Percentiles rank a stretch among this genome's conserved stretches.
Conservation (phyloP, 495 filamentous ascomycete genomes). For the Penicillium pulvis region DNA sequence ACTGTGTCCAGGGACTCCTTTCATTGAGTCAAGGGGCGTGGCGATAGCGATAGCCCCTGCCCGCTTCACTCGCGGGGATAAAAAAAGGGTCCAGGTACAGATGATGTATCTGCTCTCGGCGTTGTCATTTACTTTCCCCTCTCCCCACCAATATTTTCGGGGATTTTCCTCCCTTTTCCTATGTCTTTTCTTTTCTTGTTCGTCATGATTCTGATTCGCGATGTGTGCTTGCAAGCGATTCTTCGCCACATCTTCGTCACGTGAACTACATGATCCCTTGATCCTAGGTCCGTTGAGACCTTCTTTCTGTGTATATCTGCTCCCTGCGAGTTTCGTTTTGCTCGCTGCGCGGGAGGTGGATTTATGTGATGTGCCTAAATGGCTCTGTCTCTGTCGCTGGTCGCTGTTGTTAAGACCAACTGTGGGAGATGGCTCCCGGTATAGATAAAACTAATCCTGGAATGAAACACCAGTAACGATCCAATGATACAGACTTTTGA, state of each 20-base stretch:
- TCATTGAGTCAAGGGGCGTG: slow-evolving; percentile 70
- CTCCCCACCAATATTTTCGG: slow-evolving; percentile 3
- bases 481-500: slow-evolving; percentile 6
- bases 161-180: slow-evolving; percentile 4
- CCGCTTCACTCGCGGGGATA: neutral
- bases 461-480: slow-evolving; percentile 29
- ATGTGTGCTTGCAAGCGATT: slow-evolving; percentile 40
- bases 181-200: slow-evolving; percentile 32
- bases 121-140: slow-evolving; percentile 9
- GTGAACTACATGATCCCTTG: slow-evolving; percentile 32
- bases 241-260: slow-evolving; percentile 32
- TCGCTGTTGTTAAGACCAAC: slow-evolving; percentile 10
- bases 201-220: slow-evolving; percentile 28
- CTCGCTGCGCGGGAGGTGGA: slow-evolving; percentile 6
- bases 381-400: slow-evolving; percentile 1
- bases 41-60: slow-evolving; percentile 35
- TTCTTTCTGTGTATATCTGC: slow-evolving; percentile 10
- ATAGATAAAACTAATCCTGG: slow-evolving; percentile 31
- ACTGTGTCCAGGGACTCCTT: slow-evolving; percentile 76
- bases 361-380: slow-evolving; percentile 3
- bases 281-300: slow-evolving; percentile 17
- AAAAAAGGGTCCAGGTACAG: neutral
- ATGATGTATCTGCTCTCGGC: slow-evolving; percentile 4
- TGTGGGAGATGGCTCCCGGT: slow-evolving; percentile 19
- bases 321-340: slow-evolving; percentile 9